Percentiles rank a stretch among this genome's conserved stretches.
These are phyloP conservation scores for Tinospora cordifolia DNA, from an alignment of 164 flowering plant species.

Conservation along the genomic window DNA sequence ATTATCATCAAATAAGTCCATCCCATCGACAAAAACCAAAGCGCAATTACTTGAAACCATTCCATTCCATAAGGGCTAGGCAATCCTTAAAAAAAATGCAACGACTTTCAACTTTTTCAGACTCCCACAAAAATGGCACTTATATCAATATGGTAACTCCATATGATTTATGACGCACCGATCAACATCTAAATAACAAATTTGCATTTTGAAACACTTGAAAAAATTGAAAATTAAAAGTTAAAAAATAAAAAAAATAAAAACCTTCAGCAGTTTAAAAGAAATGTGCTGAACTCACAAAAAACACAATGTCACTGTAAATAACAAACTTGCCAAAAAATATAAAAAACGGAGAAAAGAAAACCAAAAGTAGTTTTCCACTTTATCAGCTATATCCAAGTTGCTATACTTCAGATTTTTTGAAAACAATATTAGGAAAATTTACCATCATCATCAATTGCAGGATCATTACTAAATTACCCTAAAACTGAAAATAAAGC, in stretches of 20 bases:
- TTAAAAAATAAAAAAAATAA: too few species aligned
- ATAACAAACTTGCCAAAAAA: background rate
- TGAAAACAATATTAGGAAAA: background rate
- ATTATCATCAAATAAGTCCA: background rate
- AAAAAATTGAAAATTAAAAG: too few species aligned
- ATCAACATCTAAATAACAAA: background rate
- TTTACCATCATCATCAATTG: background rate
- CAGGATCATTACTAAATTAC: background rate
- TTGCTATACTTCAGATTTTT: background rate
- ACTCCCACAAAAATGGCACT: background rate
- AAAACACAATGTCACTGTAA: background rate
- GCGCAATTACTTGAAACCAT: background rate
- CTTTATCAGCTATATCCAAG: background rate
- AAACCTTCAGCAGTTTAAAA: background rate
- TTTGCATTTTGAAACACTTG: background rate
- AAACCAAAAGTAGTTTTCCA: background rate
- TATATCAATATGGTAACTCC: background rate
- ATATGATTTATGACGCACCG: background rate
- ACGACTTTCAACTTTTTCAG: background rate
- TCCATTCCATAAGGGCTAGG: background rate
- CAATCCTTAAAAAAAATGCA: background rate
- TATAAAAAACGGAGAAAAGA: background rate
- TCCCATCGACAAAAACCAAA: background rate
- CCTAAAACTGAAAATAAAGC: too few species aligned
- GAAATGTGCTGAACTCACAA: too few species aligned